These are phyloP conservation scores for Globisporangium nodosum DNA, from an alignment of 352 stramenopile genomes.

Conservation along the genomic window DNA sequence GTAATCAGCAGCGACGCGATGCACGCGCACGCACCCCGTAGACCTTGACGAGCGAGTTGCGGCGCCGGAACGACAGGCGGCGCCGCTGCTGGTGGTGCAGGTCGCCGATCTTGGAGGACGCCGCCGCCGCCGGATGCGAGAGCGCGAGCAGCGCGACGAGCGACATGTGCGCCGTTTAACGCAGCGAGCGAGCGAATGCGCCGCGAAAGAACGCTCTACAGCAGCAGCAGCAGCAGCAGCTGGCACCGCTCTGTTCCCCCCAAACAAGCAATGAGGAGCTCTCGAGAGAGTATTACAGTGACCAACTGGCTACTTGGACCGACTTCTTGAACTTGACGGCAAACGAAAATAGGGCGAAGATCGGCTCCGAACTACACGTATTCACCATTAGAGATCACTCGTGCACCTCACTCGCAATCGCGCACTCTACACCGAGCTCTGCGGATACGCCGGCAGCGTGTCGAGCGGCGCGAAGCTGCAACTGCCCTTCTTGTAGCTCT, in stretches of 20 bases:
- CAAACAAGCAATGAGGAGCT: too few species aligned
- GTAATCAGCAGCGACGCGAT: too few species aligned
- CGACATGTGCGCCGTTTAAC: constrained; percentile 1
- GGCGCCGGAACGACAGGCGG: constrained; percentile 6
- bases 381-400: too few species aligned
- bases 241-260: too few species aligned
- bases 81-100: constrained; percentile 6
- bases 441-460: constrained; percentile 12
- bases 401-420: background rate
- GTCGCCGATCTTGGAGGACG: constrained; percentile 6
- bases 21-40: background rate
- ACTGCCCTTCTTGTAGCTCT: constrained; percentile 19
- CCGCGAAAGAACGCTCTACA: background rate
- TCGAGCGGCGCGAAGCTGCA: constrained; percentile 16
- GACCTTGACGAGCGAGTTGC: constrained; percentile 6
- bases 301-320: too few species aligned
- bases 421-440: background rate
- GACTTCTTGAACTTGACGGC: too few species aligned
- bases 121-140: background rate
- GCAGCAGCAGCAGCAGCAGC: background rate
- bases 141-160: constrained; percentile 1
- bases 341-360: background rate
- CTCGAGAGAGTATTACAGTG: too few species aligned
- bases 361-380: too few species aligned
- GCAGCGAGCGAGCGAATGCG: background rate